phyloP scores from a whole-genome alignment of 257 asterid species.

The Solanum pimpinellifolium region DNA sequence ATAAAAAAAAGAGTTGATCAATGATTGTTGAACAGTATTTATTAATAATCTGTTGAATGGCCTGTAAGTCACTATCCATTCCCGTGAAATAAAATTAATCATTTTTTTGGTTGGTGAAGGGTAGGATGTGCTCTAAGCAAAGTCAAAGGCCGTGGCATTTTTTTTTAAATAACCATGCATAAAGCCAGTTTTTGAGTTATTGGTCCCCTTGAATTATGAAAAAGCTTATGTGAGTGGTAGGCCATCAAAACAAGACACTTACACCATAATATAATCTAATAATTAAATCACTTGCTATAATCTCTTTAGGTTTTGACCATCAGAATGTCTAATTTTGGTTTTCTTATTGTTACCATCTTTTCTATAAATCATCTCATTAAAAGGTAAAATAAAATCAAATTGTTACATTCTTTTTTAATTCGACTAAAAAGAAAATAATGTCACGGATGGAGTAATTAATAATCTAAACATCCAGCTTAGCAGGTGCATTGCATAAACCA shows the following conservation, averaged over 20 bases:
- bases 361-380: not conserved
- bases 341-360: not conserved
- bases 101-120: conserved; percentile 15
- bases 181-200: conserved; percentile 1
- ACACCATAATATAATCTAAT: conserved; percentile 1
- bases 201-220: conserved; percentile 6
- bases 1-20: not conserved
- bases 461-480: not conserved
- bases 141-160: conserved; percentile 6
- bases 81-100: conserved; percentile 10
- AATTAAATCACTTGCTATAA: not conserved
- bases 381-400: no score
- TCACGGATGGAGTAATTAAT: not conserved
- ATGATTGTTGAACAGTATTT: not conserved
- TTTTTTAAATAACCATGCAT: not conserved
- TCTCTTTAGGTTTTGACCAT: not conserved
- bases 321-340: not conserved
- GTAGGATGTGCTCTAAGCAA: conserved; percentile 1
- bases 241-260: conserved; percentile 4
- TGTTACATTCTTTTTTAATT: not conserved
- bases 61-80: conserved; percentile 4
- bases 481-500: not conserved
- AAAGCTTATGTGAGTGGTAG: conserved; percentile 15
- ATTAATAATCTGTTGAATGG: not conserved
- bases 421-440: not conserved